Base-by-base conservation (phyloP, 2,329 filamentous ascomycete genomes). In the Cordyceps sp. region DNA sequence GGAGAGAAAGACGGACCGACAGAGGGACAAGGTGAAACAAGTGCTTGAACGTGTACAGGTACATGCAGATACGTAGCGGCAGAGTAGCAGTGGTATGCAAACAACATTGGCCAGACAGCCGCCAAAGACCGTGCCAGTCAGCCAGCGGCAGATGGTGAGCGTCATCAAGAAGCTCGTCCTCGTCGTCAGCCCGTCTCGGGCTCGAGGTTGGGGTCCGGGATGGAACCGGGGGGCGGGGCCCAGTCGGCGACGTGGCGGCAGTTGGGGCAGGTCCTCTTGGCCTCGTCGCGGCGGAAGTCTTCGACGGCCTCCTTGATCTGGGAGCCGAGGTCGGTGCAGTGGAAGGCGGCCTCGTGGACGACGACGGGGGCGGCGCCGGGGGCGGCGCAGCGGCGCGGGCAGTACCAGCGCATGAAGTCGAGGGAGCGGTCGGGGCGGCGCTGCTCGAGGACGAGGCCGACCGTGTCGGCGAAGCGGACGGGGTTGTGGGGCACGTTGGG, bases 401-500 rank as follows among this genome's bases (percentile, higher is more conserved):
- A 96, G 59, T 96, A 96, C 88, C 86, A 96, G 40, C 84, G 64
- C 69, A 96, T 69, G 34, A 69, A 67, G 62, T 96, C 88, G 35
- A 86, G 41, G 19, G 72, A 74, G 5, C 57, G 72, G 25, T 66
- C 58, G 0, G 82, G 81, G 10, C 90, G 66, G 26, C 72, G 71
- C 63, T 93, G 83, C 64, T 96, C 88, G 36, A 96, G 64, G 22
- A 96, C 88, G 31, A 96, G 66, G 21, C 88, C 88, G n/a, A 96
- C 84, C 0, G 88, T 94, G 57, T 93, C 65, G 47, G 79, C 80
- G 57, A 94, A 96, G 36, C 88, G 74, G 22, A 96, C 83, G 0
- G 90, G 88, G 55, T 93, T 94, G 59, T 96, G 88, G 18, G 88
- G 88, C n/a, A 80, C 90, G 55, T 93, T 86, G n/a, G 77, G 70